Conservation (phyloP, 1,284 basidiomycete species). For the Leccinum griseonigrum region DNA sequence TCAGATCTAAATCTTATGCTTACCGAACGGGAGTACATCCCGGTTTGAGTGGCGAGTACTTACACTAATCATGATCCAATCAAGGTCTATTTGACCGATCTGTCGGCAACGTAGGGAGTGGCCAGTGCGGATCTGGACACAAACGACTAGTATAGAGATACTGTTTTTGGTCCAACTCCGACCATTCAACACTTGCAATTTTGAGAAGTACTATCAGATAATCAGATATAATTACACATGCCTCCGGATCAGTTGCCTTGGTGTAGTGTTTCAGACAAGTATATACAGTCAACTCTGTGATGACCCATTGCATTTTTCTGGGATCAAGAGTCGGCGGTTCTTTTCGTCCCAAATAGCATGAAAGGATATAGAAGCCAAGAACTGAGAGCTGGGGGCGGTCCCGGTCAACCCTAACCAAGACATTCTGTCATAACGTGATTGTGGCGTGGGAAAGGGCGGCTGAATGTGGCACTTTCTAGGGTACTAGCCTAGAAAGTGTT, state of each 20-base stretch:
- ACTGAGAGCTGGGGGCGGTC: background rate
- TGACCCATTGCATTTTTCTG: background rate
- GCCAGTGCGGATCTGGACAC: background rate
- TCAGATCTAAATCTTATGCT: background rate
- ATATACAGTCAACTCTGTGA: background rate
- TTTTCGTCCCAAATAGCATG: background rate
- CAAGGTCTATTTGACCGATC: too few species aligned
- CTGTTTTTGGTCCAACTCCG: too few species aligned
- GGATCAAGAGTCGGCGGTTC: background rate
- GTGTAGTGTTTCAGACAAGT: background rate
- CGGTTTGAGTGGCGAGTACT: background rate
- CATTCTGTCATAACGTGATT: background rate
- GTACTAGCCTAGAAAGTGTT: too few species aligned
- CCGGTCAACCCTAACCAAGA: too few species aligned
- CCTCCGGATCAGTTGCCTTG: background rate
- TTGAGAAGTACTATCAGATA: background rate
- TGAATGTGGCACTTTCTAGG: too few species aligned
- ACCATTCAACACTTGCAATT: background rate
- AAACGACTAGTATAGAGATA: background rate
- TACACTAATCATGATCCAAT: too few species aligned
- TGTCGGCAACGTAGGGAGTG: background rate
- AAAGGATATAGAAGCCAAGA: background rate
- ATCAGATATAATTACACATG: background rate
- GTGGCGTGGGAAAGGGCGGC: background rate
- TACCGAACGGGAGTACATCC: background rate